phyloP scores from a whole-genome alignment of 2,329 filamentous ascomycete species.

The Didymella exigua region DNA sequence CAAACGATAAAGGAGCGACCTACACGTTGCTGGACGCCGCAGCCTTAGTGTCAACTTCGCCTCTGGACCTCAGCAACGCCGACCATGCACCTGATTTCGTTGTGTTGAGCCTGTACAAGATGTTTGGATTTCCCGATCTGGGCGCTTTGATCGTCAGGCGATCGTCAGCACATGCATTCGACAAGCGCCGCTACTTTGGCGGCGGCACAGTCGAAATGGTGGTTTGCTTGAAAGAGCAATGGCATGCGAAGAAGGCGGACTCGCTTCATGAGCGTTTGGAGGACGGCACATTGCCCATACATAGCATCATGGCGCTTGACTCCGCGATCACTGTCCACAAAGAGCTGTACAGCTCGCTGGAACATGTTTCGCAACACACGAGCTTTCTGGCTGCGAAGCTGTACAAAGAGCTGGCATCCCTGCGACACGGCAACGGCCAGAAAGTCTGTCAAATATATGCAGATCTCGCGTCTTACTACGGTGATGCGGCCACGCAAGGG shows the following conservation, averaged over 20 bases:
- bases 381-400: slow-evolving; percentile 66
- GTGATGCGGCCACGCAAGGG: slow-evolving; percentile 60
- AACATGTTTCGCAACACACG: slow-evolving; percentile 72
- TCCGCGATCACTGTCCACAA: slow-evolving; percentile 73
- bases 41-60: slow-evolving; percentile 76
- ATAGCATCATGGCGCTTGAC: slow-evolving; percentile 84
- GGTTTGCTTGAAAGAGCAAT: slow-evolving; percentile 74
- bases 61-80: slow-evolving; percentile 70
- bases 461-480: slow-evolving; percentile 49
- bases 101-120: slow-evolving; percentile 90
- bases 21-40: slow-evolving; percentile 86
- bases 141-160: slow-evolving; percentile 84
- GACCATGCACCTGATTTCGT: slow-evolving; percentile 78
- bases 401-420: slow-evolving; percentile 59
- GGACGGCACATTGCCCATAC: slow-evolving; percentile 89
- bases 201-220: slow-evolving; percentile 95
- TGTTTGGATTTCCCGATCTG: slow-evolving; percentile 95
- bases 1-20: slow-evolving; percentile 46
- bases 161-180: slow-evolving; percentile 67
- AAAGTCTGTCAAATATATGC: slow-evolving; percentile 72
- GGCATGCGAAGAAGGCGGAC: slow-evolving; percentile 77
- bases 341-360: slow-evolving; percentile 73
- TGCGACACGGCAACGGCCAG: slow-evolving; percentile 73
- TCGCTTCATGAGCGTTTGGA: slow-evolving; percentile 82
- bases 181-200: slow-evolving; percentile 80